Percentiles rank a stretch among this genome's conserved stretches.
Conservation (phyloP, 257 asterid species). For the Solanum infundibuliforme region DNA sequence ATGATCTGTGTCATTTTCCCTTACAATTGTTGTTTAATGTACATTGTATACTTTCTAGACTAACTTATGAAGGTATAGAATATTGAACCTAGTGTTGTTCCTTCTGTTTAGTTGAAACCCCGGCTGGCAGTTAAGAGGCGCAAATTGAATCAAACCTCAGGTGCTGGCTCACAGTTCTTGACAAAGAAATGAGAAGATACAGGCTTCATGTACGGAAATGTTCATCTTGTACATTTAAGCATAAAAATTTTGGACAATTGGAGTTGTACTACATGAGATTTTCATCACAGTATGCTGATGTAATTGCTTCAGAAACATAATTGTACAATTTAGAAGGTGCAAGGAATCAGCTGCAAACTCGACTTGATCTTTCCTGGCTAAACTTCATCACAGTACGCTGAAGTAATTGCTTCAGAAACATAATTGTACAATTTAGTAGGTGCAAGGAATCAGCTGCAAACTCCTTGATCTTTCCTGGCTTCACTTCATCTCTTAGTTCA, state of each 20-base stretch:
- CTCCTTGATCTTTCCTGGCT: background rate
- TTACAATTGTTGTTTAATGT: background rate
- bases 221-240: slow-evolving; percentile 1
- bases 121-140: slow-evolving; percentile 50
- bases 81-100: background rate
- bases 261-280: background rate
- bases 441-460: background rate
- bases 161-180: slow-evolving; percentile 12
- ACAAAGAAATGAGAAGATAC: background rate
- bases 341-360: background rate
- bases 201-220: background rate
- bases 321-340: background rate
- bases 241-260: background rate
- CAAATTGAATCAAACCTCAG: slow-evolving; percentile 28
- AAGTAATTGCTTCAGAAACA: background rate
- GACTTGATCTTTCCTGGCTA: background rate
- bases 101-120: slow-evolving; percentile 54
- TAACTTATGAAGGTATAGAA: background rate
- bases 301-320: background rate
- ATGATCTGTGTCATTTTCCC: background rate
- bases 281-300: background rate
- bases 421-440: background rate
- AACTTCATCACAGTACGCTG: background rate
- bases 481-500: background rate
- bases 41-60: background rate